Conservation (phyloP, 2,329 filamentous ascomycete genomes). For the Aureobasidium pullulans region DNA sequence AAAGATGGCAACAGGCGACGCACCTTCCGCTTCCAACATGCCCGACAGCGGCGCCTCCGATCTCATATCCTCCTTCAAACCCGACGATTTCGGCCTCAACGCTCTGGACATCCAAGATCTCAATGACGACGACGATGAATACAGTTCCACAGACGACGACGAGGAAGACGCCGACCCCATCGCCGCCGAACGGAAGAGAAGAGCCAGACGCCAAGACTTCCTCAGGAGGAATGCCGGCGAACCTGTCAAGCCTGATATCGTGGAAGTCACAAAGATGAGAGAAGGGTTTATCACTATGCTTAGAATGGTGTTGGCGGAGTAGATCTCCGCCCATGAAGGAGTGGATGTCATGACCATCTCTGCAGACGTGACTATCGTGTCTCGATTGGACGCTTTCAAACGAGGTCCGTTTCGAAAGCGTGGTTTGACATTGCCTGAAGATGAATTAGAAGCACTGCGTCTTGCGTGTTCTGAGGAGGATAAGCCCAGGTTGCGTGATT, state of each 20-base stretch:
- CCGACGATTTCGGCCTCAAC: conserved; percentile 83
- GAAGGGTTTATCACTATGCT: conserved; percentile 29
- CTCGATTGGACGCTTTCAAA: too few relatives aligned
- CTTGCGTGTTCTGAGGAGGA: too few relatives aligned
- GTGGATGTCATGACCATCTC: too few relatives aligned
- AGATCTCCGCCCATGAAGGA: background rate
- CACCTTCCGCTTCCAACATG: background rate
- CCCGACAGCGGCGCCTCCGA: conserved; percentile 40
- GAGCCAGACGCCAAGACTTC: conserved; percentile 70
- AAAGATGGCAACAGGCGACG: conserved; percentile 84
- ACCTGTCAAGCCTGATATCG: conserved; percentile 29
- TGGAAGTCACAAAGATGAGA: conserved; percentile 28
- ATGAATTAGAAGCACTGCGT: too few relatives aligned
- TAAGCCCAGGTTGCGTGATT: too few relatives aligned
- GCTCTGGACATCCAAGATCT: conserved; percentile 82
- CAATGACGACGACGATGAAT: conserved; percentile 61
- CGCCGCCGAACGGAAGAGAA: conserved; percentile 70
- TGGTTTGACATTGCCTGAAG: too few relatives aligned
- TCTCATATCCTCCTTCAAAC: conserved; percentile 55
- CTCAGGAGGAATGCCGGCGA: conserved; percentile 41
- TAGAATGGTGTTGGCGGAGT: conserved; percentile 28
- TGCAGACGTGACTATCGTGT: too few relatives aligned
- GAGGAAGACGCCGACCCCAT: conserved; percentile 76
- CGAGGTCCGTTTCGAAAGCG: too few relatives aligned
- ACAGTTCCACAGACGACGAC: conserved; percentile 66